Percentiles rank a stretch among this genome's conserved stretches.
Conservation (phyloP, 2,329 filamentous ascomycete genomes). For the Pyrenochaeta sp. region DNA sequence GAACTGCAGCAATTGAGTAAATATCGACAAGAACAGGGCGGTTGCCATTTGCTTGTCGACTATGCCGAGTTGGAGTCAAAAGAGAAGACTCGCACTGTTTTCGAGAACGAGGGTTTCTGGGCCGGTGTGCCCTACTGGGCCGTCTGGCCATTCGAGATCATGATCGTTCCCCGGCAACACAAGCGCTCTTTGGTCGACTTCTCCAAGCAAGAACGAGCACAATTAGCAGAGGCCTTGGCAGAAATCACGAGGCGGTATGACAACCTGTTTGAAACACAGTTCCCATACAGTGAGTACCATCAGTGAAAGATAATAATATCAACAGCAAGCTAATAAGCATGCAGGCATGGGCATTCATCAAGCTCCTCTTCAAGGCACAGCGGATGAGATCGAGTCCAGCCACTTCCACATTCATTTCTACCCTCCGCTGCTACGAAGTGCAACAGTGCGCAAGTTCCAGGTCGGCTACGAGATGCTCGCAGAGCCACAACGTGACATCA, state of each 20-base stretch:
- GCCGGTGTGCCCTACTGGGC: slow-evolving; percentile 98
- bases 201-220: slow-evolving; percentile 70
- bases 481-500: slow-evolving; percentile 98
- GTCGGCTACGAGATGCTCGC: slow-evolving; percentile 97
- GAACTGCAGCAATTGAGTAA: slow-evolving; percentile 81
- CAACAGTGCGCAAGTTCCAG: slow-evolving; percentile 93
- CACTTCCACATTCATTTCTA: slow-evolving; percentile 99
- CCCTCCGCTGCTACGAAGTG: slow-evolving; percentile 87
- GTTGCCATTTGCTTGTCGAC: slow-evolving; percentile 80
- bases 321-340: not conserved
- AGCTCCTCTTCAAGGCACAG: slow-evolving; percentile 81
- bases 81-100: slow-evolving; percentile 86
- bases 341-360: slow-evolving; percentile 92
- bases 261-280: slow-evolving; percentile 95
- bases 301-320: no score
- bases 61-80: slow-evolving; percentile 83
- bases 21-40: slow-evolving; percentile 76
- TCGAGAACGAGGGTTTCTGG: slow-evolving; percentile 83
- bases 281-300: slow-evolving; percentile 79
- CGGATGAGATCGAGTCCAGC: slow-evolving; percentile 84
- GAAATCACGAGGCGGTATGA: slow-evolving; percentile 93
- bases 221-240: slow-evolving; percentile 83
- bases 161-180: slow-evolving; percentile 85
- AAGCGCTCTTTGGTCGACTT: slow-evolving; percentile 87
- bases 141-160: slow-evolving; percentile 94